phyloP scores from a whole-genome alignment of 768 basidiomycete species.

The Rhizopogon vinicolor region DNA sequence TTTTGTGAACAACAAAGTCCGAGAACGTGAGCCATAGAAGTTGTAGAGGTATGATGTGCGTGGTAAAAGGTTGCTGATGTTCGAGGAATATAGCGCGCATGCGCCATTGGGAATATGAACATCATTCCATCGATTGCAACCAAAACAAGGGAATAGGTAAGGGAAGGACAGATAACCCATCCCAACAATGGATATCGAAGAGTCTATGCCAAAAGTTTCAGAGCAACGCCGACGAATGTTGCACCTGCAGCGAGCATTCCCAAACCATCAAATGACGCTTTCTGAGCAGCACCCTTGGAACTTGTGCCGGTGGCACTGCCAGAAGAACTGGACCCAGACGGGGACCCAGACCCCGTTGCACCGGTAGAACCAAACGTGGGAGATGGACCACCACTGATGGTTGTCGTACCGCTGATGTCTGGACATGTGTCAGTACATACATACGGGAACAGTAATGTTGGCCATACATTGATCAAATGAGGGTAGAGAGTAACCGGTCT shows the following conservation, averaged over 20 bases:
- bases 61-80: not conserved
- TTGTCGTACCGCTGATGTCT: constrained; percentile 24
- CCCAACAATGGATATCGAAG: not conserved
- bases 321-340: not conserved
- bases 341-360: constrained; percentile 3
- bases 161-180: not conserved
- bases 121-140: not conserved
- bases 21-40: not conserved
- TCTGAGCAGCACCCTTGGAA: constrained; percentile 2
- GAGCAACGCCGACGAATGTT: constrained; percentile 8
- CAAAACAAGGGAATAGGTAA: too few species aligned
- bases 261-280: not conserved
- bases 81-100: not conserved
- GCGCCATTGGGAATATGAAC: not conserved
- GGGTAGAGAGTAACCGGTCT: constrained; percentile 37
- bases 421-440: not conserved
- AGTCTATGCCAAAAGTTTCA: constrained; percentile 17
- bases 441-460: not conserved
- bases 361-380: not conserved
- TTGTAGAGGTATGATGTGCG: not conserved
- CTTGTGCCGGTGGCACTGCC: not conserved
- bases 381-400: constrained; percentile 5
- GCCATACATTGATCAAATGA: constrained; percentile 44
- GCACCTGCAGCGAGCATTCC: constrained; percentile 12
- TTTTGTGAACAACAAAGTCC: not conserved